Percentiles rank a stretch among this genome's conserved stretches.
Conservation (phyloP, 2,329 filamentous ascomycete genomes). For the Claviceps digitariae region DNA sequence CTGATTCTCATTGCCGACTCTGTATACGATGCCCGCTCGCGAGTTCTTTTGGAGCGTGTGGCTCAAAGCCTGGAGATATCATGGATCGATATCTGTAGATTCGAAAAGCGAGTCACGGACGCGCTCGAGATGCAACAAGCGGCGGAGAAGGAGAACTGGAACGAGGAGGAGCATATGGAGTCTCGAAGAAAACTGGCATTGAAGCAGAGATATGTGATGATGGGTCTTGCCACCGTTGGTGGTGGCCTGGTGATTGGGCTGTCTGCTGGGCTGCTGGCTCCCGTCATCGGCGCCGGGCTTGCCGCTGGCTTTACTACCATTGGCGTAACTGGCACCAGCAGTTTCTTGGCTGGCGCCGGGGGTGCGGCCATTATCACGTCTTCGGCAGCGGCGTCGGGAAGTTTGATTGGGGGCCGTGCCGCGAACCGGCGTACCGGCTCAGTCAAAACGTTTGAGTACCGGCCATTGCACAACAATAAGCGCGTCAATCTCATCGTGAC, state of each 20-base stretch:
- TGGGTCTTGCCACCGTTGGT: conserved; percentile 93
- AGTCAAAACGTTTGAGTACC: conserved; percentile 93
- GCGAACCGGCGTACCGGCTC: conserved; percentile 80
- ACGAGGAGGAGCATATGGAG: conserved; percentile 90
- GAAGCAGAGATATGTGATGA: conserved; percentile 78
- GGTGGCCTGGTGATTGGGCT: conserved; percentile 91
- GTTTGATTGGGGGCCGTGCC: conserved; percentile 73
- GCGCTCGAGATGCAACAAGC: conserved; percentile 95
- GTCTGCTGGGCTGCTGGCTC: conserved; percentile 81
- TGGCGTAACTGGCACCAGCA: conserved; percentile 75
- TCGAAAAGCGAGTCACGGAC: conserved; percentile 94
- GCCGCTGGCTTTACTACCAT: conserved; percentile 93
- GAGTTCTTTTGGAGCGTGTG: conserved; percentile 70
- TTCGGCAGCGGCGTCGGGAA: conserved; percentile 70
- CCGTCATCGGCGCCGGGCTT: conserved; percentile 84
- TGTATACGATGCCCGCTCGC: conserved; percentile 78
- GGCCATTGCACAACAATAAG: conserved; percentile 95
- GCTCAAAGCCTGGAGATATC: conserved; percentile 67
- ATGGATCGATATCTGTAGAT: conserved; percentile 89
- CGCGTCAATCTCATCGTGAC: conserved; percentile 91
- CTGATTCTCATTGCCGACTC: conserved; percentile 94
- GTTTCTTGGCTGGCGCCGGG: conserved; percentile 81
- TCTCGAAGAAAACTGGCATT: conserved; percentile 65
- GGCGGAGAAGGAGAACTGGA: conserved; percentile 92
- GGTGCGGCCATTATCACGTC: conserved; percentile 92